Conservation (phyloP, 768 basidiomycete genomes). For the Agrocybe praecox region DNA sequence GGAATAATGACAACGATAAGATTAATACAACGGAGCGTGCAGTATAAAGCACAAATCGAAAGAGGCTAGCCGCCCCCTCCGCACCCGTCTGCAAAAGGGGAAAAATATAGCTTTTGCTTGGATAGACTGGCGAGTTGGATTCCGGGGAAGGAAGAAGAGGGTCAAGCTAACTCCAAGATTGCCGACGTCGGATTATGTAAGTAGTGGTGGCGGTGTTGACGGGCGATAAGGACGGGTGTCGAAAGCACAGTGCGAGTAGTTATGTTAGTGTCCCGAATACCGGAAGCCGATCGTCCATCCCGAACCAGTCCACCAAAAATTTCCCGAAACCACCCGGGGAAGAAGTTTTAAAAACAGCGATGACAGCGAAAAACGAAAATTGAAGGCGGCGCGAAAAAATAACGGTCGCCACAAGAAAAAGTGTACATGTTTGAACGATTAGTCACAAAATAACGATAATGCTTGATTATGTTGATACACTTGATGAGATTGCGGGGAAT, state of each 20-base stretch:
- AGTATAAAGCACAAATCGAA: neutral
- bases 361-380: constrained; percentile 7
- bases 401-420: constrained; percentile 5
- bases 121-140: constrained; percentile 9
- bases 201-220: neutral
- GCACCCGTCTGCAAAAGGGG: constrained; percentile 14
- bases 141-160: neutral
- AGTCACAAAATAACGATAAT: constrained; percentile 22
- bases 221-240: neutral
- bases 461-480: constrained; percentile 25
- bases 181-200: neutral
- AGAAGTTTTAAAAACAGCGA: constrained; percentile 1
- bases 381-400: constrained; percentile 4
- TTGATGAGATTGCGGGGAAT: constrained; percentile 17
- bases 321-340: constrained; percentile 5
- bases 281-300: neutral
- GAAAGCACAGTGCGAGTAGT: neutral
- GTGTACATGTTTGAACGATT: constrained; percentile 17
- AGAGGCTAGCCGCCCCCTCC: neutral
- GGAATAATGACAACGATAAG: neutral
- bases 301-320: constrained; percentile 2
- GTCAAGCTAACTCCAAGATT: neutral
- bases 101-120: constrained; percentile 23
- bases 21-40: neutral
- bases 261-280: neutral